A percentile compares a stretch with the other conserved stretches of the same genome.
Evolutionary conservation across 345 rosid species (phyloP).

Genomic region (Pistacia integerrima): DNA sequence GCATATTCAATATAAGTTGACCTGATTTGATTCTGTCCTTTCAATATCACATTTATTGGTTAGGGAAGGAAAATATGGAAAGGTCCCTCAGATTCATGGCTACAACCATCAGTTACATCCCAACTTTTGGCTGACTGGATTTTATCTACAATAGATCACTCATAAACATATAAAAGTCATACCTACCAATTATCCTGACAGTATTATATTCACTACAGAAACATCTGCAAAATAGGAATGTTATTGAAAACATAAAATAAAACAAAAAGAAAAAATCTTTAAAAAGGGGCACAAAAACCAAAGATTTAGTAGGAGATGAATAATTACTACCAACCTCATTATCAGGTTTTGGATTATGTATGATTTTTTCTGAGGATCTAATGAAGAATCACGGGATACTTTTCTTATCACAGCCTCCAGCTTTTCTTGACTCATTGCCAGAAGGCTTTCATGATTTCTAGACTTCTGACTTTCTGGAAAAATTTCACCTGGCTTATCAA

Average conservation of each 20-base stretch:
- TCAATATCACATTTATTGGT: neutral
- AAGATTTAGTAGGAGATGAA: neutral
- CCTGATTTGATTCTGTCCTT: neutral
- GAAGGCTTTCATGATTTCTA: slow-evolving; percentile 34
- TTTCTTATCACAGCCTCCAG: slow-evolving; percentile 68
- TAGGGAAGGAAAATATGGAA: neutral
- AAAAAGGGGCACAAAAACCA: slow-evolving; percentile 3
- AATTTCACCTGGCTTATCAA: slow-evolving; percentile 28
- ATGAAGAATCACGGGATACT: slow-evolving; percentile 63
- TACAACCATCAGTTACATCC: neutral
- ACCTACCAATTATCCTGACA: neutral
- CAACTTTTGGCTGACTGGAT: neutral
- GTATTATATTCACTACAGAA: neutral
- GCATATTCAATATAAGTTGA: neutral
- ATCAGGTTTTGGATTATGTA: slow-evolving; percentile 65
- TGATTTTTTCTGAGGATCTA: slow-evolving; percentile 64
- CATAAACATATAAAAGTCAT: neutral
- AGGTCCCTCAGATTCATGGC: neutral
- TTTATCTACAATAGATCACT: neutral
- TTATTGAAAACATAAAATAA: neutral
- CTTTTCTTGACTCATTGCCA: slow-evolving; percentile 58
- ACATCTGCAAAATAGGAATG: neutral
- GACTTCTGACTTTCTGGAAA: slow-evolving; percentile 30
- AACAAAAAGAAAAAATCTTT: neutral
- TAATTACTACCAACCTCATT: slow-evolving; percentile 55